Percentiles rank a stretch among this genome's conserved stretches.
Evolutionary conservation across 108 stramenopile genomes (phyloP).

Genomic region (Cylindrotheca closterium): DNA sequence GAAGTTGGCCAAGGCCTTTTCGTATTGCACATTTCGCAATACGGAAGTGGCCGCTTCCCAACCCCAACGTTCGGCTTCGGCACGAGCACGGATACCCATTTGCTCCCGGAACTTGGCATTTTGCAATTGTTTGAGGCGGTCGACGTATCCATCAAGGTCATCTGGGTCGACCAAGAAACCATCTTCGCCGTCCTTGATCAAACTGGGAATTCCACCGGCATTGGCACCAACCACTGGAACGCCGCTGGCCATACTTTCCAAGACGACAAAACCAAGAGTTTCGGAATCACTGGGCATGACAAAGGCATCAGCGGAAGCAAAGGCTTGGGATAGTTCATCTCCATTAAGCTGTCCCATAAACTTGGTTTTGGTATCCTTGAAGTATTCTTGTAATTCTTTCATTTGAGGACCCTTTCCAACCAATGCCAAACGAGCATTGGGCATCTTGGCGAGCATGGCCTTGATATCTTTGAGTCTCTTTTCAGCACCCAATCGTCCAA

Average conservation of each 20-base stretch:
- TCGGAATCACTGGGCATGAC: conserved; percentile 87
- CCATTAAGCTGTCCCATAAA: conserved; percentile 75
- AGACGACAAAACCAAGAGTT: conserved; percentile 88
- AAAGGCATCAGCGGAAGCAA: conserved; percentile 89
- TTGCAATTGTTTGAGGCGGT: conserved; percentile 49
- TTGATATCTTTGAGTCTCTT: conserved; percentile 87
- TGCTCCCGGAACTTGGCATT: conserved; percentile 45
- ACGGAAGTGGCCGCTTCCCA: conserved; percentile 91
- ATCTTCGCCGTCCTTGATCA: conserved; percentile 74
- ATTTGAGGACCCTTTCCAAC: conserved; percentile 81
- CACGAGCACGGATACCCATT: conserved; percentile 74
- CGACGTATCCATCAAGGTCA: conserved; percentile 53
- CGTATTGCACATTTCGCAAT: conserved; percentile 84
- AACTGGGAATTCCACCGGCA: conserved; percentile 78
- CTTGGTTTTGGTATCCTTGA: conserved; percentile 78
- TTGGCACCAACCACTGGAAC: conserved; percentile 82
- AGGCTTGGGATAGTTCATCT: conserved; percentile 68
- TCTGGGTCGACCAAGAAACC: conserved; percentile 71
- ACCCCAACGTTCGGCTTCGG: conserved; percentile 83
- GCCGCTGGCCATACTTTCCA: conserved; percentile 91
- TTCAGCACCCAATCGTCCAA: conserved; percentile 94
- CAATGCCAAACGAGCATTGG: conserved; percentile 55
- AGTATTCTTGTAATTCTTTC: conserved; percentile 51
- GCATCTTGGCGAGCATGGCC: conserved; percentile 75
- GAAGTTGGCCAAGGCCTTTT: conserved; percentile 82